These are phyloP conservation scores for Stylonectria norvegica DNA, from an alignment of 2,329 filamentous ascomycete species.

Conservation along the genomic window DNA sequence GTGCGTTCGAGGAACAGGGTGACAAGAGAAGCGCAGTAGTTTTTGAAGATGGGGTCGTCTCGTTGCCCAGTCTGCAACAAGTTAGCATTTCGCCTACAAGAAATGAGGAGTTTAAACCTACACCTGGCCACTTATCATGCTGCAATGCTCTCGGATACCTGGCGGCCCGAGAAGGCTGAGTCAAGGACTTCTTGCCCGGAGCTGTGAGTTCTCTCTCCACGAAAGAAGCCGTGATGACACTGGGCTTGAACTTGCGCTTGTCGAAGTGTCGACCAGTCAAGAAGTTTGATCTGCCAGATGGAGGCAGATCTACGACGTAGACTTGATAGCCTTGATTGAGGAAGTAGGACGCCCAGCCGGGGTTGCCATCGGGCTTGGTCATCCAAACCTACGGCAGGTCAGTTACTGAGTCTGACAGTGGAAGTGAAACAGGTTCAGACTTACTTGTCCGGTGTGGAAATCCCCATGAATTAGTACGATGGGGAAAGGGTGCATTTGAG, in stretches of 20 bases:
- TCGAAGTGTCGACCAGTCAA: conserved; percentile 17
- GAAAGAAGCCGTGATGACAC: conserved; percentile 14
- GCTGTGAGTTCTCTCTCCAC: conserved; percentile 35
- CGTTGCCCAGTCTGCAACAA: conserved; percentile 29
- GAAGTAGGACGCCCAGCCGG: conserved; percentile 47
- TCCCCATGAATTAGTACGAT: conserved; percentile 37
- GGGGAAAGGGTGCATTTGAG: conserved; percentile 17
- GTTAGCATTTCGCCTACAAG: not conserved
- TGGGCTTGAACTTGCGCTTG: conserved; percentile 16
- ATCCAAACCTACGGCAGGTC: conserved; percentile 40
- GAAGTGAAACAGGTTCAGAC: not conserved
- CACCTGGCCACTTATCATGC: conserved; percentile 41
- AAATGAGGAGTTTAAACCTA: conserved; percentile 6
- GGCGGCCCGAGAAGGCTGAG: not conserved
- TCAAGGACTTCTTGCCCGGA: conserved; percentile 14
- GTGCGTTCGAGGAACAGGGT: conserved; percentile 29
- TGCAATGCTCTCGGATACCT: conserved; percentile 23
- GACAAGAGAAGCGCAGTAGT: conserved; percentile 43
- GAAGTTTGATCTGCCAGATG: conserved; percentile 36
- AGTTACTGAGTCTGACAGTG: not conserved
- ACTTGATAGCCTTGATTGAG: conserved; percentile 39
- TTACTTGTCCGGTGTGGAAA: conserved; percentile 34
- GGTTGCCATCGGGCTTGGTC: conserved; percentile 44
- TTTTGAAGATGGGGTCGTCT: conserved; percentile 47
- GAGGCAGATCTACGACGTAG: conserved; percentile 42